A percentile compares a stretch with the other conserved stretches of the same genome.
These are phyloP conservation scores for Anastatica hierochuntica DNA, from an alignment of 345 rosid genomes.

Conservation along the genomic window DNA sequence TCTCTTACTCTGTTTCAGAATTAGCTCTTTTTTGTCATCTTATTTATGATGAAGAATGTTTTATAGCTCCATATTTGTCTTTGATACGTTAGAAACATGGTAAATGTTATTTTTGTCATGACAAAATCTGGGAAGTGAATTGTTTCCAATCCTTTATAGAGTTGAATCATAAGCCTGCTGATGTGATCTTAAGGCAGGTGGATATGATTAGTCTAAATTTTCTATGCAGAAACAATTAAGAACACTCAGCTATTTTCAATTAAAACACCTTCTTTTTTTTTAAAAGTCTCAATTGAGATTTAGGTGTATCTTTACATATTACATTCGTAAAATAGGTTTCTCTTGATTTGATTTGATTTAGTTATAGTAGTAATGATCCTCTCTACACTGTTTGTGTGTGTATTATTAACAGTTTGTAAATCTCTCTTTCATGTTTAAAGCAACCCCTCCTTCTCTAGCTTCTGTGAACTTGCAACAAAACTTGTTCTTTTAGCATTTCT, in stretches of 20 bases:
- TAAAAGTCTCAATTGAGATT: neutral
- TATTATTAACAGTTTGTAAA: constrained; percentile 11
- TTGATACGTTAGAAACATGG: neutral
- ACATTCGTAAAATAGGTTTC: neutral
- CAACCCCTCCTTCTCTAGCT: constrained; percentile 18
- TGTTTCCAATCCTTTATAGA: no score
- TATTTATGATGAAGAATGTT: neutral
- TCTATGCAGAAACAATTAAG: no score
- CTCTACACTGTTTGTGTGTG: neutral
- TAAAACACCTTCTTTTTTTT: no score
- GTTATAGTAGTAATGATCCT: constrained; percentile 3
- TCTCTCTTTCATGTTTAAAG: constrained; percentile 9
- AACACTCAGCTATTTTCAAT: no score
- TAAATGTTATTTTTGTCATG: no score
- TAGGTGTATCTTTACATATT: neutral
- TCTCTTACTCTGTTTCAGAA: neutral
- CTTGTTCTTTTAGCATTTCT: no score
- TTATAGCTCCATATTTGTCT: neutral
- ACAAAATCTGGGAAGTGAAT: no score
- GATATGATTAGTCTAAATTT: no score
- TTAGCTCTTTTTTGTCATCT: neutral
- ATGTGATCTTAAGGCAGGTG: no score
- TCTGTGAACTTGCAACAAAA: neutral
- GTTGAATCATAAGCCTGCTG: no score
- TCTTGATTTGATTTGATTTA: no score